Evolutionary conservation across 2,329 filamentous ascomycete species (phyloP).

Genomic region (Dothideomycetes sp.): DNA sequence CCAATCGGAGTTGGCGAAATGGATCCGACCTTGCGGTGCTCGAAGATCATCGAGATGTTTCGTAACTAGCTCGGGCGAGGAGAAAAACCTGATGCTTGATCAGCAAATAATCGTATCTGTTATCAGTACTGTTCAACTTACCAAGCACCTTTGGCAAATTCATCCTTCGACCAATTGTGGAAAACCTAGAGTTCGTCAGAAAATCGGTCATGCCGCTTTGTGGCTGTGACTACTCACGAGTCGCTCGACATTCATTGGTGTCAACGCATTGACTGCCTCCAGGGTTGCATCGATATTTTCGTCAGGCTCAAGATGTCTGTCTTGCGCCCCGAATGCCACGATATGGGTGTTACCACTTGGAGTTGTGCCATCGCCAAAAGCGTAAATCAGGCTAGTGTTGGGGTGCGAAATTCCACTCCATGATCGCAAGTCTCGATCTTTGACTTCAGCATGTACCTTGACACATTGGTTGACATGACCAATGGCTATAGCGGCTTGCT

Average conservation of each 20-base stretch:
- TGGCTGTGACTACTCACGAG: background rate
- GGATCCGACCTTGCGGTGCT: conserved; percentile 16
- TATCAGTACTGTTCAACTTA: no score
- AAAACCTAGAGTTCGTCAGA: conserved; percentile 5
- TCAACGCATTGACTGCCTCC: conserved; percentile 1
- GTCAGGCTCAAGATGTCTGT: conserved; percentile 4
- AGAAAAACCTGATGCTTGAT: no score
- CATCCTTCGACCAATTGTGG: conserved; percentile 22
- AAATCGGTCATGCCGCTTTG: background rate
- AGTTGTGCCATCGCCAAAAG: conserved; percentile 5
- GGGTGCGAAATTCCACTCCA: conserved; percentile 6
- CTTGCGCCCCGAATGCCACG: conserved; percentile 1
- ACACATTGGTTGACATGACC: conserved; percentile 20
- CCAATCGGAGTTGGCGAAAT: conserved; percentile 25
- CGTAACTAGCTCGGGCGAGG: conserved; percentile 8
- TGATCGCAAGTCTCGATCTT: conserved; percentile 5
- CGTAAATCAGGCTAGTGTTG: conserved; percentile 3
- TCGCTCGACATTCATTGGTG: conserved; percentile 3
- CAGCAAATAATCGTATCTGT: no score
- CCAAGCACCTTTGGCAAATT: conserved; percentile 20
- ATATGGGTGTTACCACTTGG: conserved; percentile 5
- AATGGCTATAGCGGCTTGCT: conserved; percentile 14
- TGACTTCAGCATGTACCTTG: conserved; percentile 17
- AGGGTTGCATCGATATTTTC: conserved; percentile 4
- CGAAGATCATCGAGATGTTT: conserved; percentile 18